Percentiles rank a stretch among this genome's conserved stretches.
Conservation (phyloP, 306 rosid species). For the Clitoria ternatea region DNA sequence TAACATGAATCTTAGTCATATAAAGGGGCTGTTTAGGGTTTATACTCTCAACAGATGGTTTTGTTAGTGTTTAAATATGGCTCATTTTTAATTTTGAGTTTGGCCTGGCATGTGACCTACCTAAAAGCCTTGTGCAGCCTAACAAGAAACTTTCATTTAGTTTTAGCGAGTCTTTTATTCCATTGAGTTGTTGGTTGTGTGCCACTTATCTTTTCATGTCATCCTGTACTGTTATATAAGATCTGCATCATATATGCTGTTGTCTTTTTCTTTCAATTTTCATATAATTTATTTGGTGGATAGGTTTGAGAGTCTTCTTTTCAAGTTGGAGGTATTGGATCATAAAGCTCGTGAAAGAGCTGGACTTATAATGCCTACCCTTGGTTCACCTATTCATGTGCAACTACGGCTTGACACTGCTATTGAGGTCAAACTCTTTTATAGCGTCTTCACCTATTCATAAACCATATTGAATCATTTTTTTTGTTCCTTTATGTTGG, state of each 20-base stretch:
- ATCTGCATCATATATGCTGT: neutral
- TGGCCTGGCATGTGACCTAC: conserved; percentile 3
- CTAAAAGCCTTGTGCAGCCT: conserved; percentile 8
- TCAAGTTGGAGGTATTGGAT: conserved; percentile 96
- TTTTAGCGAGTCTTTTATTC: neutral
- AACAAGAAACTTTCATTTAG: neutral
- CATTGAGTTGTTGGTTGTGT: conserved; percentile 2
- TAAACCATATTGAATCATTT: neutral
- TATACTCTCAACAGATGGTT: neutral
- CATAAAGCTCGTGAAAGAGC: conserved; percentile 98
- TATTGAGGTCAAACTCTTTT: conserved; percentile 58
- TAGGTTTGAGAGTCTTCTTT: conserved; percentile 83
- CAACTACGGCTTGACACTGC: conserved; percentile 76
- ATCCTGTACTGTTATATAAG: neutral
- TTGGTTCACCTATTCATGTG: conserved; percentile 81
- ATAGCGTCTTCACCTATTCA: neutral
- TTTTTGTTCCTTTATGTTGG: neutral
- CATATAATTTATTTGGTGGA: conserved; percentile 23
- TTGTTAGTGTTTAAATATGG: conserved; percentile 1
- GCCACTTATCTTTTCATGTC: neutral
- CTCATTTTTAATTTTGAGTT: neutral
- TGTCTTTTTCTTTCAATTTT: conserved; percentile 17
- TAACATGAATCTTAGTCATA: neutral
- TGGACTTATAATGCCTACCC: conserved; percentile 82
- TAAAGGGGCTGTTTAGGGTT: conserved; percentile 7